These are phyloP conservation scores for Pleoardoris graminearum DNA, from an alignment of 2,329 filamentous ascomycete genomes.

Conservation along the genomic window DNA sequence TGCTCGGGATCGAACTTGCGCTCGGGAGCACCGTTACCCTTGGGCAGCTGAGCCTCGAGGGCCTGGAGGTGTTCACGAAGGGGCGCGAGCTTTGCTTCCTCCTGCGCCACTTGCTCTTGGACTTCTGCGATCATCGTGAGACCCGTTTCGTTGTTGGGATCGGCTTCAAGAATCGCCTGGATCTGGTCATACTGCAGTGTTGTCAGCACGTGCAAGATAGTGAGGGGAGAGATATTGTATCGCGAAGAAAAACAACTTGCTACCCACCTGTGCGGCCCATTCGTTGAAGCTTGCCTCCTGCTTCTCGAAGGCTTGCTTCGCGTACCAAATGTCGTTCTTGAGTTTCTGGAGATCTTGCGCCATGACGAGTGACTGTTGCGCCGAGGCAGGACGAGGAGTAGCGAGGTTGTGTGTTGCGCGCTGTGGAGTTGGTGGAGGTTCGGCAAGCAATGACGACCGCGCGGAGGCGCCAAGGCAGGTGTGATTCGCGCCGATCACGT, in stretches of 20 bases:
- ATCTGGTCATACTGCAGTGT: constrained; percentile 56
- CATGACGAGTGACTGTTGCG: constrained; percentile 15
- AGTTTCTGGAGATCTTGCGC: constrained; percentile 29
- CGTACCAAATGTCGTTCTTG: constrained; percentile 32
- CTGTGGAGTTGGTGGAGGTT: neutral
- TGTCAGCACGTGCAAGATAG: neutral
- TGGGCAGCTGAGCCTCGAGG: constrained; percentile 53
- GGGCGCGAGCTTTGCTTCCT: constrained; percentile 73
- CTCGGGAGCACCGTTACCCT: constrained; percentile 39
- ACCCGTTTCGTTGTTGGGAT: constrained; percentile 80
- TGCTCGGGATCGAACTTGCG: constrained; percentile 78
- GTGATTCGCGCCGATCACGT: neutral
- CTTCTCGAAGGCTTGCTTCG: constrained; percentile 28
- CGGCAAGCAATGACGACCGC: constrained; percentile 3
- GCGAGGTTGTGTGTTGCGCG: neutral
- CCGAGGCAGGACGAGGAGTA: neutral
- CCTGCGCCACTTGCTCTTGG: constrained; percentile 76
- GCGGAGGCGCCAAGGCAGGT: constrained; percentile 3
- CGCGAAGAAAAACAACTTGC: neutral
- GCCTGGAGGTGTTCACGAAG: constrained; percentile 67
- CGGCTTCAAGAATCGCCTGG: constrained; percentile 73
- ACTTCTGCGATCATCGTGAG: constrained; percentile 80
- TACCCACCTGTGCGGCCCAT: constrained; percentile 22
- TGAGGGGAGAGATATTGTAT: too few relatives aligned
- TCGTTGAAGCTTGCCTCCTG: constrained; percentile 23